phyloP scores from a whole-genome alignment of 345 rosid genomes.

The Sonneratia alba region DNA sequence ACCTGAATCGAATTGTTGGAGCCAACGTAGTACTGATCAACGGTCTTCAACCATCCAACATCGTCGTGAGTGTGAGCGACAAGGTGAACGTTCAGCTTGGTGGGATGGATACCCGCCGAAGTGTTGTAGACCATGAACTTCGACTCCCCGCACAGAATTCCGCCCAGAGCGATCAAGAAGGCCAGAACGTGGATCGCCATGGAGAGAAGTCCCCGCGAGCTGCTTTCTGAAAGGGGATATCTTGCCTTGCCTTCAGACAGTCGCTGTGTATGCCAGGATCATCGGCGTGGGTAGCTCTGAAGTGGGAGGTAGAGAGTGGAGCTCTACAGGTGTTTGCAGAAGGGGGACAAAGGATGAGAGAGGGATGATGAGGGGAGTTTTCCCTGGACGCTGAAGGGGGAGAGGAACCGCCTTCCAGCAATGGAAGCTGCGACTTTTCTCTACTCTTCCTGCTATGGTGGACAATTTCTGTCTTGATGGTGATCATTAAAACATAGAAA shows the following conservation, averaged over 20 bases:
- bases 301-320: too few relatives aligned
- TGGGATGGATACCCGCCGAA: slow-evolving; percentile 58
- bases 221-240: not conserved
- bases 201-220: not conserved
- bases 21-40: slow-evolving; percentile 98
- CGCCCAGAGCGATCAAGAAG: slow-evolving; percentile 20
- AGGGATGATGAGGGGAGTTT: not conserved
- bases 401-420: not conserved
- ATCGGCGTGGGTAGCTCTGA: not conserved
- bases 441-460: too few relatives aligned
- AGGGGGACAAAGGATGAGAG: not conserved
- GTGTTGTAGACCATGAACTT: slow-evolving; percentile 78
- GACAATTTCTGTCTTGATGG: too few relatives aligned
- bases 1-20: slow-evolving; percentile 98
- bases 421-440: not conserved
- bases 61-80: slow-evolving; percentile 95
- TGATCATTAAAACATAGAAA: too few relatives aligned
- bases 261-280: not conserved
- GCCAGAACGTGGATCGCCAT: slow-evolving; percentile 10
- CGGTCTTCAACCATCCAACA: slow-evolving; percentile 96
- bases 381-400: not conserved
- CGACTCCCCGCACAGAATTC: slow-evolving; percentile 37
- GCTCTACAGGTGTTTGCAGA: not conserved
- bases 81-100: slow-evolving; percentile 86
- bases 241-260: too few relatives aligned